A percentile compares a stretch with the other conserved stretches of the same genome.
Conservation (phyloP, 75 land plant species). For the Picea sitchensis region DNA sequence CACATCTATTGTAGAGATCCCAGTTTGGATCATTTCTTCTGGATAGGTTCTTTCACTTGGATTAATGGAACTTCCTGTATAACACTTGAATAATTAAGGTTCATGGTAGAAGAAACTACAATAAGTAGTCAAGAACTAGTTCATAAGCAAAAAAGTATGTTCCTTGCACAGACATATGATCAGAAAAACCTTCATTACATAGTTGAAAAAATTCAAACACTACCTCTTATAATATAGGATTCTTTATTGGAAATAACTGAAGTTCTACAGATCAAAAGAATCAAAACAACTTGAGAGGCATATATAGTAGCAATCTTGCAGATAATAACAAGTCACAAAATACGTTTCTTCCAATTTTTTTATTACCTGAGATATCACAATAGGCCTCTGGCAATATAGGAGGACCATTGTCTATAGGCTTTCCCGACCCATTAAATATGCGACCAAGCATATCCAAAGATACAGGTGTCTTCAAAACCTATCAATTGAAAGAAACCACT, state of each 20-base stretch:
- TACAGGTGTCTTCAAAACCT: constrained; percentile 97
- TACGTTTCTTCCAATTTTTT: not conserved
- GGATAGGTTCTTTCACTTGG: constrained; percentile 99
- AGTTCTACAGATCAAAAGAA: not conserved
- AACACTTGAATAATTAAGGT: not conserved
- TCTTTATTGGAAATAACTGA: not conserved
- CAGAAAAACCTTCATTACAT: not conserved
- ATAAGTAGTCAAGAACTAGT: not conserved
- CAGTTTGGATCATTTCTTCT: constrained; percentile 99
- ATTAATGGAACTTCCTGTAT: constrained; percentile 91
- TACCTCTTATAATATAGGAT: not conserved
- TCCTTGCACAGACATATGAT: not conserved
- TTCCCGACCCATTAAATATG: constrained; percentile 99
- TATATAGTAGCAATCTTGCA: not conserved
- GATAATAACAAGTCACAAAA: not conserved
- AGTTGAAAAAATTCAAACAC: not conserved
- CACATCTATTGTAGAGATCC: constrained; percentile 99
- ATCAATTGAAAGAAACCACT: constrained; percentile 1
- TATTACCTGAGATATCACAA: constrained; percentile 83
- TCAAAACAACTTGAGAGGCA: not conserved
- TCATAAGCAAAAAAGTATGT: not conserved
- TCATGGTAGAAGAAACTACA: not conserved
- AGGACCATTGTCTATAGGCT: constrained; percentile 98
- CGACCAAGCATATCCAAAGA: constrained; percentile 99
- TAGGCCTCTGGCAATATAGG: constrained; percentile 95